These are phyloP conservation scores for Candida berthetii DNA, from an alignment of 805 yeast species.

Conservation along the genomic window DNA sequence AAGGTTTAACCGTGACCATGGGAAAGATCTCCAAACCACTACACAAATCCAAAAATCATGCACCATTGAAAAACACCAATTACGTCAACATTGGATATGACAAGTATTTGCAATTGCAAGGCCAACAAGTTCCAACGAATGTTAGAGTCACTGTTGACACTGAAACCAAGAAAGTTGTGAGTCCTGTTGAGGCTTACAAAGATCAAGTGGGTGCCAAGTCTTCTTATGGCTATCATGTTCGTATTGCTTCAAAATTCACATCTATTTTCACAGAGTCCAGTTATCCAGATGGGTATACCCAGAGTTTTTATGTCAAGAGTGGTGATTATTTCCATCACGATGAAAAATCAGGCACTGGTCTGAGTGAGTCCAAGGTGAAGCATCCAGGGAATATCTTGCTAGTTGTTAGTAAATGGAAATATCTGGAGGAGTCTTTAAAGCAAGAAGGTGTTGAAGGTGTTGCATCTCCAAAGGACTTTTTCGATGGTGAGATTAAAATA, in stretches of 20 bases:
- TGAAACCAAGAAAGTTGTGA: slow-evolving; percentile 53
- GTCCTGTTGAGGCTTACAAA: slow-evolving; percentile 63
- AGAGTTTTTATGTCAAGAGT: slow-evolving; percentile 57
- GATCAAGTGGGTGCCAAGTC: slow-evolving; percentile 53
- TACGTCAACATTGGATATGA: slow-evolving; percentile 72
- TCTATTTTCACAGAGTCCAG: slow-evolving; percentile 67
- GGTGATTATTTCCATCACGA: slow-evolving; percentile 52
- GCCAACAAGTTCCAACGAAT: slow-evolving; percentile 64
- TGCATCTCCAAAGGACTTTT: slow-evolving; percentile 50
- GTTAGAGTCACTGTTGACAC: slow-evolving; percentile 79
- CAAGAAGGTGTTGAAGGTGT: slow-evolving; percentile 51
- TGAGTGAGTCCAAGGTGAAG: slow-evolving; percentile 12
- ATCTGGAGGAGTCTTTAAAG: slow-evolving; percentile 46
- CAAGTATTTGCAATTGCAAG: slow-evolving; percentile 48
- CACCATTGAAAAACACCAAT: slow-evolving; percentile 52
- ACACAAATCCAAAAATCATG: slow-evolving; percentile 37
- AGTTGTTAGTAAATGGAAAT: slow-evolving; percentile 59
- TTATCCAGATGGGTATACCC: slow-evolving; percentile 61
- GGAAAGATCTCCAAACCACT: slow-evolving; percentile 24
- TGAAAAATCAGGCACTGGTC: slow-evolving; percentile 9
- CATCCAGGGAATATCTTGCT: slow-evolving; percentile 34
- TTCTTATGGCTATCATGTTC: slow-evolving; percentile 68
- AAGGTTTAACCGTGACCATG: slow-evolving; percentile 50
- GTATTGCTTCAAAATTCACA: slow-evolving; percentile 57
- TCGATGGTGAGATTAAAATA: slow-evolving; percentile 55